Conservation (phyloP, 2,329 filamentous ascomycete genomes). For the Venturia oleaginea region DNA sequence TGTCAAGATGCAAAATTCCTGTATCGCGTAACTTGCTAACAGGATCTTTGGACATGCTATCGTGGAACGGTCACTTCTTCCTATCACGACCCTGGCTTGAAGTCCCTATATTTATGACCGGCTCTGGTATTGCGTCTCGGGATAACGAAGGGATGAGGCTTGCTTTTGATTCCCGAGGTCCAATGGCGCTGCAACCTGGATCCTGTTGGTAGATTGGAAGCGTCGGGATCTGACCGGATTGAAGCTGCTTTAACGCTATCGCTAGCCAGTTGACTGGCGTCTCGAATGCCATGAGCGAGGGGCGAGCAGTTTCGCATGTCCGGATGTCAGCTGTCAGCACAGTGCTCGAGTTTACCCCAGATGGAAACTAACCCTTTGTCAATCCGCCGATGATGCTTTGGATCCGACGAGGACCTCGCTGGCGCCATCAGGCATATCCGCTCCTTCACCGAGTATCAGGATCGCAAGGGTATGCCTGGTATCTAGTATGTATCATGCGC, state of each 20-base stretch:
- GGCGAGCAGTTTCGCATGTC: neutral
- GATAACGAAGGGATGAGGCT: neutral
- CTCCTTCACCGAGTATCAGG: neutral
- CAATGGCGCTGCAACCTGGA: neutral
- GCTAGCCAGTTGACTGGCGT: neutral
- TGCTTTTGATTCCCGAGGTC: neutral
- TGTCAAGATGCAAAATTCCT: neutral
- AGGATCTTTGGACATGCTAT: neutral
- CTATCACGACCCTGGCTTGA: neutral
- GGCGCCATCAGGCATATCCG: neutral
- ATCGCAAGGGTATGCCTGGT: neutral
- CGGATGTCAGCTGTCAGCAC: neutral
- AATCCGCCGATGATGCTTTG: neutral
- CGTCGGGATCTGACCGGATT: neutral
- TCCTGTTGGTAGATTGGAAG: neutral
- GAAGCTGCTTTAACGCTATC: neutral
- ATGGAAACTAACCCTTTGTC: neutral
- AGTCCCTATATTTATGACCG: neutral
- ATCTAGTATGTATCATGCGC: neutral
- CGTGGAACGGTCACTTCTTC: neutral
- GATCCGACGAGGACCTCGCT: neutral
- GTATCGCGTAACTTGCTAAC: neutral
- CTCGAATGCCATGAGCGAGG: neutral
- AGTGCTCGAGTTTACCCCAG: neutral
- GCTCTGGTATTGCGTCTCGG: neutral